phyloP scores from a whole-genome alignment of 371 early-diverging fungal species.

The Mortierella sp. region DNA sequence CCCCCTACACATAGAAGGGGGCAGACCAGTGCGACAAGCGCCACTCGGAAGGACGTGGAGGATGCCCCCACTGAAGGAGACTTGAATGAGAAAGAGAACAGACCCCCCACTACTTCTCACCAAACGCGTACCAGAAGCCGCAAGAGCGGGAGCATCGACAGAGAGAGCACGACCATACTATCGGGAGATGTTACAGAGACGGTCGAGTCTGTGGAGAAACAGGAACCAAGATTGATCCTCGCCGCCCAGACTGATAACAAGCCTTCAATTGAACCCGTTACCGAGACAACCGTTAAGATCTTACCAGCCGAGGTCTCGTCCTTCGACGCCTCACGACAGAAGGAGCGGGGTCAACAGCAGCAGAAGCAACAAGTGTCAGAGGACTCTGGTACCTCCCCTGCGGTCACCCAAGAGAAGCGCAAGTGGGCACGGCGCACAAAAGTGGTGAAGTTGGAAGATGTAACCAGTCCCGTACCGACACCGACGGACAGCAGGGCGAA shows the following conservation, averaged over 20 bases:
- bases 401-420: conserved; percentile 1
- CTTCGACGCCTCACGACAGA: not conserved
- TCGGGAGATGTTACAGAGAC: not conserved
- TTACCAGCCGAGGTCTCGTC: not conserved
- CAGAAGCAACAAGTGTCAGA: not conserved
- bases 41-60: not conserved
- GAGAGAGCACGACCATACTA: not conserved
- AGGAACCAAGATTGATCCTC: not conserved
- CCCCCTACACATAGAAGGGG: not conserved
- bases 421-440: conserved; percentile 22
- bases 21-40: not conserved
- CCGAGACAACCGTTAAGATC: not conserved
- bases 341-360: not conserved
- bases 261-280: not conserved
- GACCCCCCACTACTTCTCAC: not conserved
- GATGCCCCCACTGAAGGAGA: not conserved
- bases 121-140: not conserved
- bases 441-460: conserved; percentile 10
- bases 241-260: not conserved
- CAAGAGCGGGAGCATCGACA: not conserved
- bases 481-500: conserved; percentile 24
- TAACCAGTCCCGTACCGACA: not conserved
- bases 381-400: not conserved
- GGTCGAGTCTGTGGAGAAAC: too few relatives aligned
- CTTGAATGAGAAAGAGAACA: not conserved